Percentiles rank a stretch among this genome's conserved stretches.
These are phyloP conservation scores for Albophoma yamanashiensis DNA, from an alignment of 2,329 filamentous ascomycete species.

Conservation along the genomic window DNA sequence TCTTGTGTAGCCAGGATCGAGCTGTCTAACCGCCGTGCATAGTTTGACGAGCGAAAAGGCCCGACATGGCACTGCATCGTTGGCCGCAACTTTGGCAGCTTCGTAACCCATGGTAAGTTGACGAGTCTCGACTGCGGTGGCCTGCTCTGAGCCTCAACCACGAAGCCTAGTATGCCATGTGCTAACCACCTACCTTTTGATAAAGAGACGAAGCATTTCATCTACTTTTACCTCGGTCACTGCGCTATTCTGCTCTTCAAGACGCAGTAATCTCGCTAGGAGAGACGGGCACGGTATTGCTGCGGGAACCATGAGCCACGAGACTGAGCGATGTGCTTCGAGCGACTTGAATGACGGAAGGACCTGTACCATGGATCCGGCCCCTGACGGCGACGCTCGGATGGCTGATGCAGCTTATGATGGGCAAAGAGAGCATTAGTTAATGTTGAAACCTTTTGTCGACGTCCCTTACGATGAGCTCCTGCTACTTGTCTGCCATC, in stretches of 20 bases:
- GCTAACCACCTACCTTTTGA: not conserved
- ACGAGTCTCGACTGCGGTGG: not conserved
- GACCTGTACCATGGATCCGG: not conserved
- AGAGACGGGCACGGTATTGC: not conserved
- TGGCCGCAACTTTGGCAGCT: slow-evolving; percentile 96
- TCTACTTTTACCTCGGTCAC: slow-evolving; percentile 99
- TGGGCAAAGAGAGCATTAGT: not conserved
- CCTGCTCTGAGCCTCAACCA: not conserved
- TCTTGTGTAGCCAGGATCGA: not conserved
- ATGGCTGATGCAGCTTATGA: not conserved
- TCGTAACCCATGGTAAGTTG: slow-evolving; percentile 83
- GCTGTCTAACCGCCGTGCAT: slow-evolving; percentile 1
- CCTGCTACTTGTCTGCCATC: not conserved
- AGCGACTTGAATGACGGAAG: not conserved
- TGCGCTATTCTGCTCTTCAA: slow-evolving; percentile 98
- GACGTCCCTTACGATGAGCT: not conserved
- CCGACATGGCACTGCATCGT: slow-evolving; percentile 99
- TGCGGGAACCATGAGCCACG: not conserved
- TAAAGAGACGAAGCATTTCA: slow-evolving; percentile 97
- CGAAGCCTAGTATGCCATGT: not conserved
- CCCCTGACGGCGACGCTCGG: not conserved
- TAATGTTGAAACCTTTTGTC: not conserved
- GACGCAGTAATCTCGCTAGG: slow-evolving; percentile 59
- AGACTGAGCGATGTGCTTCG: not conserved
- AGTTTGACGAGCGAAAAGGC: slow-evolving; percentile 96